These are phyloP conservation scores for Talaromyces sp. DNA, from an alignment of 2,329 filamentous ascomycete species.

Conservation along the genomic window DNA sequence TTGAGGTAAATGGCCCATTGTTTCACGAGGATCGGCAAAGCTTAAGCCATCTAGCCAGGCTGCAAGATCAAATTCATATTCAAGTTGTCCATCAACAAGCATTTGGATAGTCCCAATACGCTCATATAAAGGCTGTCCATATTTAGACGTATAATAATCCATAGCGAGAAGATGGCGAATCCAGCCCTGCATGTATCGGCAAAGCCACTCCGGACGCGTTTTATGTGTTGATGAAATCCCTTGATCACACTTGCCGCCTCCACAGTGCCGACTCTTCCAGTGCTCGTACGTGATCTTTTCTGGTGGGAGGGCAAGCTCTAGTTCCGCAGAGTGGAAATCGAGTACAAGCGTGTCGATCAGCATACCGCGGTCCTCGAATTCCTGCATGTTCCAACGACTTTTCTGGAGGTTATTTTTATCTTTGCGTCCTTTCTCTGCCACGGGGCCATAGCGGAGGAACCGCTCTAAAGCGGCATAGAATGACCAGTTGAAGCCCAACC, in stretches of 20 bases:
- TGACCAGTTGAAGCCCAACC: conserved; percentile 1
- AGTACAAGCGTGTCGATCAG: background rate
- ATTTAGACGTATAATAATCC: background rate
- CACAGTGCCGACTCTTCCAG: background rate
- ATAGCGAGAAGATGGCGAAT: conserved; percentile 1
- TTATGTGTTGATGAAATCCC: background rate
- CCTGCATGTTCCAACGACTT: background rate
- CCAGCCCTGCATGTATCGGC: background rate
- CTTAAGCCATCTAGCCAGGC: background rate
- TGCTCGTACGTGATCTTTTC: background rate
- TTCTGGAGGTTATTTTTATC: background rate
- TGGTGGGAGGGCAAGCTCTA: background rate
- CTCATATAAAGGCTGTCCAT: conserved; percentile 1
- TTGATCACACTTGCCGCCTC: background rate
- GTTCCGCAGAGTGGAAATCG: conserved; percentile 5
- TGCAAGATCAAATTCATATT: conserved; percentile 3
- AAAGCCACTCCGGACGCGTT: conserved; percentile 1
- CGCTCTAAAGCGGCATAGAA: conserved; percentile 4
- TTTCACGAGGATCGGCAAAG: background rate
- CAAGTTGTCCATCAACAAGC: conserved; percentile 2
- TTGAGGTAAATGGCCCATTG: background rate
- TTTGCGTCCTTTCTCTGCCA: background rate
- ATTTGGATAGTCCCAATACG: conserved; percentile 3
- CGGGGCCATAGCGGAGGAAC: conserved; percentile 10
- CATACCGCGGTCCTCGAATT: background rate